Evolutionary conservation across 257 asterid species (phyloP).

Genomic region (Rhazya stricta): DNA sequence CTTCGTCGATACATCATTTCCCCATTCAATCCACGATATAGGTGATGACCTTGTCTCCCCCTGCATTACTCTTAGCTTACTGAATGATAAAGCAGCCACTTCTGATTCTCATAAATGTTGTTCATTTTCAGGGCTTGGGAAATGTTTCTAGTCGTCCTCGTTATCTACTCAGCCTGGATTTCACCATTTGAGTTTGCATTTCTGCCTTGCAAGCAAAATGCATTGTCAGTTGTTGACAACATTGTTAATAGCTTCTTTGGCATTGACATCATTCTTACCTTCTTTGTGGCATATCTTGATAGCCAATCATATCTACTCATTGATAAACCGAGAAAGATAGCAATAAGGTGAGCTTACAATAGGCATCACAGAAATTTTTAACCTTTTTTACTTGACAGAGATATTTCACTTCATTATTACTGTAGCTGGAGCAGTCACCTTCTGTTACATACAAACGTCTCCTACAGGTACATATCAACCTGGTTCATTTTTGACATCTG

Average conservation of each 20-base stretch:
- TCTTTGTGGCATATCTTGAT: constrained; percentile 82
- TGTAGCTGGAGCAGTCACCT: neutral
- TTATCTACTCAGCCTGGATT: constrained; percentile 84
- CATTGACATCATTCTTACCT: constrained; percentile 70
- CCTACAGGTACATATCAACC: constrained; percentile 63
- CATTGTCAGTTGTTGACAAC: constrained; percentile 59
- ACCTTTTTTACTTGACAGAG: neutral
- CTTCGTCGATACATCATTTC: constrained; percentile 55
- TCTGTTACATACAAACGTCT: neutral
- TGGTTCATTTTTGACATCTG: constrained; percentile 80
- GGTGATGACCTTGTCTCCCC: constrained; percentile 33
- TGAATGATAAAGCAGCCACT: neutral
- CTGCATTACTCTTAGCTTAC: neutral
- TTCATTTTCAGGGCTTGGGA: constrained; percentile 76
- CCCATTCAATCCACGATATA: constrained; percentile 60
- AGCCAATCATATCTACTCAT: constrained; percentile 61
- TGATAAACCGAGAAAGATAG: constrained; percentile 61
- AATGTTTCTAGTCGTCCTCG: constrained; percentile 66
- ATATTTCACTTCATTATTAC: neutral
- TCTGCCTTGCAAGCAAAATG: constrained; percentile 54
- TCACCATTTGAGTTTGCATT: constrained; percentile 89
- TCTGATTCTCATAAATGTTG: constrained; percentile 3
- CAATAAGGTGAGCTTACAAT: constrained; percentile 47
- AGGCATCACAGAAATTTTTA: neutral
- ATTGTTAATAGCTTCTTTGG: constrained; percentile 71